These are phyloP conservation scores for Exophiala phaeomuriformis DNA, from an alignment of 2,329 filamentous ascomycete genomes.

Conservation along the genomic window DNA sequence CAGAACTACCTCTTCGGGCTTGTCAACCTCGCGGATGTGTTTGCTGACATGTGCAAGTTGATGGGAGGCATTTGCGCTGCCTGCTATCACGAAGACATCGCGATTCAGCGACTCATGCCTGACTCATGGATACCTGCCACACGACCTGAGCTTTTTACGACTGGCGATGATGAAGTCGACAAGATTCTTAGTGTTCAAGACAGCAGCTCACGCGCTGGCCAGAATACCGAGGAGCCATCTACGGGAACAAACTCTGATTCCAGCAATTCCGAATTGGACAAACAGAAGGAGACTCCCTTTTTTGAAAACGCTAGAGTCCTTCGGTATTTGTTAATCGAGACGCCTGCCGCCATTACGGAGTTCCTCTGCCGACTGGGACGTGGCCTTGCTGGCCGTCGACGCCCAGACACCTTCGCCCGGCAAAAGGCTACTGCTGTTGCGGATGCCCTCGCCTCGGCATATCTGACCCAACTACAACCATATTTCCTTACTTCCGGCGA, in stretches of 20 bases:
- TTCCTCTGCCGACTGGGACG: slow-evolving; percentile 84
- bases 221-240: slow-evolving; percentile 9
- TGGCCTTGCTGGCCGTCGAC: slow-evolving; percentile 66
- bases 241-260: slow-evolving; percentile 20
- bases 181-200: slow-evolving; percentile 27
- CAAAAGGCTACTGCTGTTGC: slow-evolving; percentile 56
- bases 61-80: slow-evolving; percentile 72
- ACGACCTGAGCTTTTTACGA: slow-evolving; percentile 35
- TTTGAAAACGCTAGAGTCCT: slow-evolving; percentile 75
- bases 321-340: slow-evolving; percentile 66
- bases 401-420: slow-evolving; percentile 56
- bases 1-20: slow-evolving; percentile 60
- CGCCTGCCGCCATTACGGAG: slow-evolving; percentile 71
- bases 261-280: slow-evolving; percentile 26
- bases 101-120: slow-evolving; percentile 66
- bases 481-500: slow-evolving; percentile 37
- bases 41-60: slow-evolving; percentile 63
- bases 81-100: slow-evolving; percentile 77
- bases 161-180: slow-evolving; percentile 38
- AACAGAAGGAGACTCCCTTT: slow-evolving; percentile 34
- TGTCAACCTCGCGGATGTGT: slow-evolving; percentile 80
- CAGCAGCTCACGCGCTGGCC: background rate
- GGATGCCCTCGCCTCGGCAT: slow-evolving; percentile 63
- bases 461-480: slow-evolving; percentile 59
- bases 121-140: slow-evolving; percentile 47